Evolutionary conservation across 306 rosid species (phyloP), one percentile per base, ranked within the genome.

Genomic region (Prunus fruticosa): DNA sequence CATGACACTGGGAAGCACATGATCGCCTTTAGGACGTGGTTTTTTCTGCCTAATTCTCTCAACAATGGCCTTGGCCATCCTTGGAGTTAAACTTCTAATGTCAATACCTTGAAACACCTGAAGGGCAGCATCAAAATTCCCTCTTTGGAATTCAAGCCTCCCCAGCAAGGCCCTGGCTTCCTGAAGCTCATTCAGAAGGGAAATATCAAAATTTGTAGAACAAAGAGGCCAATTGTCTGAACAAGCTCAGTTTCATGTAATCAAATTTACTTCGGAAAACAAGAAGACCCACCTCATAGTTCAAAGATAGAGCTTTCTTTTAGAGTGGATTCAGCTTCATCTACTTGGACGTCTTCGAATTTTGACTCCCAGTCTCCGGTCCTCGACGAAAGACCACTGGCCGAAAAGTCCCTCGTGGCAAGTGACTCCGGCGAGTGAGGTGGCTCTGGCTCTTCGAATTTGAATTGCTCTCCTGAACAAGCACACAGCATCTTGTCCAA

Each of bases 121-220:
- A 68, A 92, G 96, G 47, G 99, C 93, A 82, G 91, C 97, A 52
- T 82, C 97, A 60, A 73, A 89, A 80, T 92, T 95, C 82, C 97
- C 97, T 82, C 96, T 92, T 64, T 92, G 99, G 83, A 78, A 95
- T 73, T 95, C 97, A 69, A 95, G 97, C 86, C 97, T 92, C 84
- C 99, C 99, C 88, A 95, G 46, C 87, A 95, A 80, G 52, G 99
- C 97, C 74, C 99, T 76, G 32, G 99, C 97, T 87, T 95, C 99
- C 97, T 95, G 84, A 47, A 86, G 64, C 61, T 52, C 84, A 78
- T 57, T 45, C 46, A 46, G 49, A 57, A 20, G 45, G 30, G 30
- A 30, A 23, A 43, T 2, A 18, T 62, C 19, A 25, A 43, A 41
- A 76, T 76, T 28, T 23, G 46, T 67, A 41, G 4, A 61, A 22